Evolutionary conservation across 257 asterid species (phyloP), one percentile per base, ranked within the genome.

Genomic region (Capsicum chinense): DNA sequence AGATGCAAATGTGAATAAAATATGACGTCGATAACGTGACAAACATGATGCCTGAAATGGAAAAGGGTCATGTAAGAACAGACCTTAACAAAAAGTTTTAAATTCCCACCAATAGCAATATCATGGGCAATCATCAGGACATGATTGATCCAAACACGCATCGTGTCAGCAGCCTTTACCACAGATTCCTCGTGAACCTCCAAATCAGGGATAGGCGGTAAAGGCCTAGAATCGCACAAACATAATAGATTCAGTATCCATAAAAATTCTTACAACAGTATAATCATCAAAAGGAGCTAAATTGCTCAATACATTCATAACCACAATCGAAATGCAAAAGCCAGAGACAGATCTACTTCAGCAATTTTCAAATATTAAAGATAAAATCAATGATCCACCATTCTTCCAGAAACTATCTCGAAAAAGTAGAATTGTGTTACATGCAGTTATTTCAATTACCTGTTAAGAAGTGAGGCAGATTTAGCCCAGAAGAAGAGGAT

Each of bases 171-270:
- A 89, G 92, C 94, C 90, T 87, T 89, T 54, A 89, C 26, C 83
- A 88, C 92, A 86, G 89, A 84, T 85, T 92, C 98, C 88, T 94
- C 98, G 5, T 97, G 87, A 85, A 96, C 85, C 87, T 90, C 96
- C 87, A 96, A 90, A 88, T 89, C 91, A 71, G 98, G 99, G 78
- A 96, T 93, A 35, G 99, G 99, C n/a, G 99, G 99, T 85, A 94
- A 88, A 79, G 99, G 98, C 88, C 99, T 96, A 83, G 64, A 76
- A 81, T 71, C 82, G 67, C 14, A 54, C 26, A 78, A n/a, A 78
- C 9, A 54, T 14, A 14, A 78, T 54, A 26, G 64, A 54, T 52
- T 54, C 64, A 9, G 21, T 64, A 79, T 67, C 74, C 62, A 82
- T 63, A 58, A 17, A 52, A 81, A 57, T 33, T 70, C 33, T 58